These are phyloP conservation scores for Cunninghamia lanceolata DNA, from an alignment of 75 land plant species.

Conservation along the genomic window DNA sequence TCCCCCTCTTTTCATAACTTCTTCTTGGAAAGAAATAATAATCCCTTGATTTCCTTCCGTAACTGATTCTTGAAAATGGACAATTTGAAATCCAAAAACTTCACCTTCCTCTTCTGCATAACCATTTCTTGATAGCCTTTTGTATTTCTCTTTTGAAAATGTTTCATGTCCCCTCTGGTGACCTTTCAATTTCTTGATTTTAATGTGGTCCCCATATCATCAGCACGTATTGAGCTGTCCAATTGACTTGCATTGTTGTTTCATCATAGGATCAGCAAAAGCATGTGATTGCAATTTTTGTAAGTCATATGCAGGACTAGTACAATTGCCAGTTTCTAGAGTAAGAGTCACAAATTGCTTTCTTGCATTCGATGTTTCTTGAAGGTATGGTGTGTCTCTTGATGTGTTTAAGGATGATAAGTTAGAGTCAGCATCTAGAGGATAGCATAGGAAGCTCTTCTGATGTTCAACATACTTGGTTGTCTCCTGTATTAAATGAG, in stretches of 20 bases:
- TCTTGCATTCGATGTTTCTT: neutral
- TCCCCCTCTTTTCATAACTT: no score
- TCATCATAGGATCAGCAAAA: neutral
- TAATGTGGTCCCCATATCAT: no score
- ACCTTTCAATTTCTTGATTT: no score
- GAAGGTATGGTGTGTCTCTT: neutral
- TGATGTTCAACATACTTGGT: slow-evolving; percentile 13
- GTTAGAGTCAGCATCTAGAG: neutral
- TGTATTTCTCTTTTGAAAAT: no score
- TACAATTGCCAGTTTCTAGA: neutral
- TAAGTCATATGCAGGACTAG: neutral
- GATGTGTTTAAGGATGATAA: neutral
- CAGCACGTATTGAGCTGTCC: neutral
- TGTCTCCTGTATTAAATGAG: slow-evolving; percentile 12
- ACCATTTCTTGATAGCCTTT: no score
- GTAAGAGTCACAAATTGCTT: neutral
- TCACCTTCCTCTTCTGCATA: no score
- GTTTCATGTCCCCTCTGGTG: no score
- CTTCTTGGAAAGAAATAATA: no score
- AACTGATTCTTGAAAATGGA: no score
- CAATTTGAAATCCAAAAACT: no score
- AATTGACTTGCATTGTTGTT: neutral
- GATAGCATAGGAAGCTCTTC: neutral
- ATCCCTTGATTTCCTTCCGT: no score
- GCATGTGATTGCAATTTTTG: neutral